These are phyloP conservation scores for Eutrema heterophyllum DNA, from an alignment of 345 rosid genomes.

Conservation along the genomic window DNA sequence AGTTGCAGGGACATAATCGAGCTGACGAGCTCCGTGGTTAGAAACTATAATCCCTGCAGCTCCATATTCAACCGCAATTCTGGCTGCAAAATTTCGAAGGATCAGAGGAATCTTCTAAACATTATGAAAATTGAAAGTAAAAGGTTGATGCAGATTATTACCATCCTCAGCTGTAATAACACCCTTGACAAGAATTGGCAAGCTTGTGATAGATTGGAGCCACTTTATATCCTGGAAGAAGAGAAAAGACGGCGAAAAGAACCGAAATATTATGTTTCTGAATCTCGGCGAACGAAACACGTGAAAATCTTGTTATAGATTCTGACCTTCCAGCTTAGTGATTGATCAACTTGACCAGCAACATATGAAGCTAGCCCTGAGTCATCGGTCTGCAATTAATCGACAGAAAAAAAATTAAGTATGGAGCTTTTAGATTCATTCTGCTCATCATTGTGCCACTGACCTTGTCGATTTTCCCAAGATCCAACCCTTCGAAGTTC, in stretches of 20 bases:
- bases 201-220: constrained; percentile 85
- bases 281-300: background rate
- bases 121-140: background rate
- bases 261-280: background rate
- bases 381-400: constrained; percentile 51
- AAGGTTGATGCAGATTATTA: constrained; percentile 25
- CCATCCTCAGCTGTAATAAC: constrained; percentile 89
- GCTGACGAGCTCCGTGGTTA: constrained; percentile 95
- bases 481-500: constrained; percentile 85
- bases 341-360: constrained; percentile 71
- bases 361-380: constrained; percentile 93
- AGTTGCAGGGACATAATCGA: constrained; percentile 87
- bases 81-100: constrained; percentile 43
- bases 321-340: constrained; percentile 89
- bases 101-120: background rate
- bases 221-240: constrained; percentile 70
- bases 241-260: background rate
- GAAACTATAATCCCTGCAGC: constrained; percentile 94
- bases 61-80: constrained; percentile 60
- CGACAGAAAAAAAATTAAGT: background rate
- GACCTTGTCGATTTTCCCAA: constrained; percentile 74
- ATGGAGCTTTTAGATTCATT: background rate
- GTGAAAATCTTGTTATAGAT: background rate
- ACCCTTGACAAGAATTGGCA: constrained; percentile 95
- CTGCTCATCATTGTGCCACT: background rate